Conservation (phyloP, 768 basidiomycete genomes). For the Guyanaporus albipodus region DNA sequence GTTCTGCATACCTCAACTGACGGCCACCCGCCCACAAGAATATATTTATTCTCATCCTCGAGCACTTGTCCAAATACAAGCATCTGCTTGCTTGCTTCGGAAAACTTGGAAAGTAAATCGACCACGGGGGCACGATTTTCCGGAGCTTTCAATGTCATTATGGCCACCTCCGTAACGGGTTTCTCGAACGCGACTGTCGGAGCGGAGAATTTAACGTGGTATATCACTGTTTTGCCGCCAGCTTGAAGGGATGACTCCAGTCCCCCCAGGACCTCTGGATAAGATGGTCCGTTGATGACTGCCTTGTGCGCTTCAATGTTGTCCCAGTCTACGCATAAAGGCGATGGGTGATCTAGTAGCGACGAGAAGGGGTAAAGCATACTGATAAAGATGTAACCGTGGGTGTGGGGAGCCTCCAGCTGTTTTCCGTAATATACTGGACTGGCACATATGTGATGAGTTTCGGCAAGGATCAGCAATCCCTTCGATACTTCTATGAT, state of each 20-base stretch:
- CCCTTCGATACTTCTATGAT: background rate
- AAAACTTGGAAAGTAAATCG: conserved; percentile 9
- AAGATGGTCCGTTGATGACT: conserved; percentile 2
- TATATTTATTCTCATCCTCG: conserved; percentile 19
- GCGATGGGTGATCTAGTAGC: background rate
- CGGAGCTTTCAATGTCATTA: conserved; percentile 20
- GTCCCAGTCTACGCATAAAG: conserved; percentile 24
- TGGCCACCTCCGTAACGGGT: conserved; percentile 22
- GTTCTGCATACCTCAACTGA: conserved; percentile 21
- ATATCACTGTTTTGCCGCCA: conserved; percentile 7
- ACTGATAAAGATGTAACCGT: conserved; percentile 17
- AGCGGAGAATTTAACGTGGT: conserved; percentile 21
- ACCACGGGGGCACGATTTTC: conserved; percentile 19
- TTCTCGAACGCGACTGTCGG: conserved; percentile 11
- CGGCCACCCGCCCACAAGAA: conserved; percentile 21
- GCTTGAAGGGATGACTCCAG: conserved; percentile 6
- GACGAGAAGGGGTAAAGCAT: background rate
- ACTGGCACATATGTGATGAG: conserved; percentile 3
- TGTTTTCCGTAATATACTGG: conserved; percentile 20
- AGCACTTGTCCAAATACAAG: conserved; percentile 20
- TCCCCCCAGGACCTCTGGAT: background rate
- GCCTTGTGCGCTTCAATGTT: conserved; percentile 20
- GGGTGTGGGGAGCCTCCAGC: conserved; percentile 11
- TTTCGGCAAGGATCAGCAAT: background rate
- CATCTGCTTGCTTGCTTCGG: conserved; percentile 5